These are phyloP conservation scores for Melampsora larici-populina DNA, from an alignment of 1,284 basidiomycete genomes.

Conservation along the genomic window DNA sequence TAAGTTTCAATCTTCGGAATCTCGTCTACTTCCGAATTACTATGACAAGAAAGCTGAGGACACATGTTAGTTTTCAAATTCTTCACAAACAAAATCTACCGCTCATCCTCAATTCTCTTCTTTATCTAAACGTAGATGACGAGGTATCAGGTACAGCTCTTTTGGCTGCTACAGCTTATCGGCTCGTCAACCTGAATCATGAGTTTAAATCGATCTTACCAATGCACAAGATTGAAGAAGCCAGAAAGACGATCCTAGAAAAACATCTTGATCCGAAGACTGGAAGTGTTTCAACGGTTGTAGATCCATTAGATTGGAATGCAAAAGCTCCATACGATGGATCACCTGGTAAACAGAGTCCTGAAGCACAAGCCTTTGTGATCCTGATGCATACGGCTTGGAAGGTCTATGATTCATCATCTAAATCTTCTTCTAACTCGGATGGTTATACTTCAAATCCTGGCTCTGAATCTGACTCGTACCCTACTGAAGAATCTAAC, in stretches of 20 bases:
- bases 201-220: neutral
- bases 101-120: neutral
- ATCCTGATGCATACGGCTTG: slow-evolving; percentile 58
- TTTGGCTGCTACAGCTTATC: slow-evolving; percentile 36
- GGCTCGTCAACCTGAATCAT: slow-evolving; percentile 6
- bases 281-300: slow-evolving; percentile 58
- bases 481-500: too few relatives aligned
- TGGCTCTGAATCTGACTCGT: too few relatives aligned
- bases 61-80: neutral
- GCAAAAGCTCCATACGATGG: slow-evolving; percentile 48
- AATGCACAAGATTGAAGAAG: slow-evolving; percentile 13
- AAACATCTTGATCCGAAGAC: slow-evolving; percentile 8
- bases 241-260: neutral
- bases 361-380: slow-evolving; percentile 68
- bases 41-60: neutral
- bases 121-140: neutral
- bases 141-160: slow-evolving; percentile 38
- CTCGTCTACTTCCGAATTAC: slow-evolving; percentile 31
- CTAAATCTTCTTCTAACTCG: too few relatives aligned
- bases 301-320: slow-evolving; percentile 64
- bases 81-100: neutral
- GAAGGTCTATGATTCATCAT: slow-evolving; percentile 12
- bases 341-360: slow-evolving; percentile 55
- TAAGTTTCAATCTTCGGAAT: slow-evolving; percentile 12
- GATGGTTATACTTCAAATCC: too few relatives aligned